phyloP scores from a whole-genome alignment of 805 yeast species.

The Metschnikowia sp. region DNA sequence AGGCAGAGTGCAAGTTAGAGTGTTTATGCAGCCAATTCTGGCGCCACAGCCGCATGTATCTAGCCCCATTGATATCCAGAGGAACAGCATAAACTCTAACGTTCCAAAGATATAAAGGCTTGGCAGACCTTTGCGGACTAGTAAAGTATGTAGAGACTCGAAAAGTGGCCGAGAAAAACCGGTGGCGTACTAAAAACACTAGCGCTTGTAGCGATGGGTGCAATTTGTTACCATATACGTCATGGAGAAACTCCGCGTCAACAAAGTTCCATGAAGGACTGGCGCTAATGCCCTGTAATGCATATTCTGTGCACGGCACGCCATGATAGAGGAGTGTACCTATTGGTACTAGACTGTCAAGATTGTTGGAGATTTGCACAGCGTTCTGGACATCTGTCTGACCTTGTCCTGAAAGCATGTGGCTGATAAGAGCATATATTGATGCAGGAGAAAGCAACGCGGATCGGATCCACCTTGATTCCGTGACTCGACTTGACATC shows the following conservation, averaged over 20 bases:
- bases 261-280: constrained; percentile 51
- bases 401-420: background rate
- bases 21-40: constrained; percentile 23
- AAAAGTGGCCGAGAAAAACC: constrained; percentile 46
- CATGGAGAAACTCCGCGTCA: constrained; percentile 40
- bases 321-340: constrained; percentile 48
- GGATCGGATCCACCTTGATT: background rate
- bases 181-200: constrained; percentile 40
- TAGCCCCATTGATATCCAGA: constrained; percentile 35
- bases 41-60: constrained; percentile 30
- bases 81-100: constrained; percentile 51
- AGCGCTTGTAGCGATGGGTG: constrained; percentile 34
- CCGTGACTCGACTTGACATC: background rate
- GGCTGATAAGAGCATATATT: background rate
- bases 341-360: constrained; percentile 38
- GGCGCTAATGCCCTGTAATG: constrained; percentile 30
- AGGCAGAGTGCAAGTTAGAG: constrained; percentile 19
- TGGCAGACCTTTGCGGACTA: background rate
- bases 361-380: constrained; percentile 35
- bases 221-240: constrained; percentile 3
- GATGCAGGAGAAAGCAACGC: background rate
- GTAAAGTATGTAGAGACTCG: background rate
- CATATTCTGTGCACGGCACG: constrained; percentile 39
- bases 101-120: constrained; percentile 15
- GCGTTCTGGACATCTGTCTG: constrained; percentile 4